Conservation (phyloP, 2,329 filamentous ascomycete species). For the Aspergillus melleus region DNA sequence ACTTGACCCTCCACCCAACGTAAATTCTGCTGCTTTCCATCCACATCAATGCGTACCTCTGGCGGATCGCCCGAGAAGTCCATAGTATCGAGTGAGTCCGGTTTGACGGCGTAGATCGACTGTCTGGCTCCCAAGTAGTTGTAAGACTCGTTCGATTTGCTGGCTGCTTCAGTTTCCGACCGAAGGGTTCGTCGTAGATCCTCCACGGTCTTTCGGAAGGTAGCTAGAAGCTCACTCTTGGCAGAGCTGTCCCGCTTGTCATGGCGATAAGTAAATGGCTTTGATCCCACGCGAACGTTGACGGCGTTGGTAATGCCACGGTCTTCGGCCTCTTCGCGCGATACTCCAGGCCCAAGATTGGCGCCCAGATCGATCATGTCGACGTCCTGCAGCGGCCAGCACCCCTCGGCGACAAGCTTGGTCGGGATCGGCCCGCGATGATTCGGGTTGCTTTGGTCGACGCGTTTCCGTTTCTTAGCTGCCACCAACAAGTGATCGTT, state of each 20-base stretch:
- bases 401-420: constrained; percentile 89
- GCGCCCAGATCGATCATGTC: constrained; percentile 83
- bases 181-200: constrained; percentile 83
- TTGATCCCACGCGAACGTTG: constrained; percentile 83
- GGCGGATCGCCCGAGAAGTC: constrained; percentile 72
- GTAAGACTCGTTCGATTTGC: constrained; percentile 79
- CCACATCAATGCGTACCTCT: constrained; percentile 85
- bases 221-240: constrained; percentile 78
- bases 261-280: constrained; percentile 92
- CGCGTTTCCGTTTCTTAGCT: constrained; percentile 86
- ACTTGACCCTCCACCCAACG: constrained; percentile 95
- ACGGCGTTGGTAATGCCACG: constrained; percentile 75
- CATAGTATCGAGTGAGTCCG: constrained; percentile 74
- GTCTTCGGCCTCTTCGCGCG: constrained; percentile 50
- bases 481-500: constrained; percentile 94
- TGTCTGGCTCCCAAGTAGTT: constrained; percentile 82
- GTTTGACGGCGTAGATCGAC: constrained; percentile 69
- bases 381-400: constrained; percentile 90
- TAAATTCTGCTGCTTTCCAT: constrained; percentile 93
- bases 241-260: constrained; percentile 77
- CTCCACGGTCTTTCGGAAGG: constrained; percentile 89
- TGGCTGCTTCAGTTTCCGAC: constrained; percentile 82
- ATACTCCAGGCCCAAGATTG: constrained; percentile 38
- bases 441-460: constrained; percentile 59
- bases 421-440: constrained; percentile 52